Conservation (phyloP, 768 basidiomycete species). For the Tulasnella sp. region DNA sequence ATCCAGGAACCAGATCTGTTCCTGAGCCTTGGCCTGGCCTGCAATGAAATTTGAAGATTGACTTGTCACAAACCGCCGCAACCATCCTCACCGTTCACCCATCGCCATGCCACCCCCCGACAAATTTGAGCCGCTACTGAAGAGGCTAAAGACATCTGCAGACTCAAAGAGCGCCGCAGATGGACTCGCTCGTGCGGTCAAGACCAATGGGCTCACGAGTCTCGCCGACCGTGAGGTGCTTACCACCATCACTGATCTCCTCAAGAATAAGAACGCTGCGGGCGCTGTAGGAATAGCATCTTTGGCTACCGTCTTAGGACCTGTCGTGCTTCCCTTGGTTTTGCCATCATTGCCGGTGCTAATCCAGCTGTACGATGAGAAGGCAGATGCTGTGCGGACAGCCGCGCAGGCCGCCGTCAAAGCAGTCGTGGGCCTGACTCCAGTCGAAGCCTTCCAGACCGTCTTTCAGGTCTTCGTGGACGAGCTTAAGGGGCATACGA, state of each 20-base stretch:
- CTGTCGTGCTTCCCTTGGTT: constrained; percentile 58
- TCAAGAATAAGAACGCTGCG: constrained; percentile 51
- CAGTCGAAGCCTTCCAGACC: constrained; percentile 55
- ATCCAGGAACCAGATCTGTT: too few relatives aligned
- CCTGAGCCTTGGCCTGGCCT: too few relatives aligned
- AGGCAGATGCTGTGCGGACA: constrained; percentile 79
- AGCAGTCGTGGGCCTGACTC: constrained; percentile 68
- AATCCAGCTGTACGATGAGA: constrained; percentile 83
- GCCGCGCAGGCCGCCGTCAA: constrained; percentile 76
- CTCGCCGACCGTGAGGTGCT: constrained; percentile 50
- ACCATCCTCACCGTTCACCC: too few relatives aligned
- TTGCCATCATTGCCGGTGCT: constrained; percentile 65
- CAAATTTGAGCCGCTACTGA: too few relatives aligned
- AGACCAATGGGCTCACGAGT: constrained; percentile 48
- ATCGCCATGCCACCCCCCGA: too few relatives aligned
- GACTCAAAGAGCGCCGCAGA: constrained; percentile 81
- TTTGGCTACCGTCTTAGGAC: constrained; percentile 56
- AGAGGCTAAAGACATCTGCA: constrained; percentile 29
- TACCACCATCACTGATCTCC: constrained; percentile 51
- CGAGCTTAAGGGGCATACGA: constrained; percentile 54
- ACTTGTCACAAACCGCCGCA: too few relatives aligned
- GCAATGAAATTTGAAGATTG: too few relatives aligned
- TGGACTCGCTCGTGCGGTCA: constrained; percentile 60
- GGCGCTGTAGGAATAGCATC: constrained; percentile 68
- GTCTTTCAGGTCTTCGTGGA: constrained; percentile 20